Evolutionary conservation across 805 yeast species (phyloP).

Genomic region (Ogataea siamensis): DNA sequence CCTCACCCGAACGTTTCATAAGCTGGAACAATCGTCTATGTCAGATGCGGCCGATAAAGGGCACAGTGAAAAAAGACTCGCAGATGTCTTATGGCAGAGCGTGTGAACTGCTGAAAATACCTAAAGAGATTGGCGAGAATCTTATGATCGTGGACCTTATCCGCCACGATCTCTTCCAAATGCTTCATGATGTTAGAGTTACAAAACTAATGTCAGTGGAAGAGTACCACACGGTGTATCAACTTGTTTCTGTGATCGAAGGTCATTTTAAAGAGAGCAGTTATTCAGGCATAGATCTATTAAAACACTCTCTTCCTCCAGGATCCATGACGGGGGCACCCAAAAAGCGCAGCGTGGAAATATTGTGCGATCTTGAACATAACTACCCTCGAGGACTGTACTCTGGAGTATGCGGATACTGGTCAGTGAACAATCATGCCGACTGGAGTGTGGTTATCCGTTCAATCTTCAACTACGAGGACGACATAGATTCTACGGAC

Average conservation of each 20-base stretch:
- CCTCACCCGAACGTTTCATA: conserved; percentile 93
- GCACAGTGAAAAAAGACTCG: conserved; percentile 75
- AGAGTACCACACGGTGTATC: conserved; percentile 88
- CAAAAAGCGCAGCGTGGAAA: conserved; percentile 84
- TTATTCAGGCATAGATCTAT: conserved; percentile 73
- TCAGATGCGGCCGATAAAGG: conserved; percentile 93
- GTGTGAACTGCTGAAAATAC: conserved; percentile 62
- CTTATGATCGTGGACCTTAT: conserved; percentile 95
- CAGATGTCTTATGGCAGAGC: conserved; percentile 60
- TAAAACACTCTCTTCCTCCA: conserved; percentile 83
- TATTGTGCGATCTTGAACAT: conserved; percentile 60
- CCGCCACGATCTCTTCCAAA: conserved; percentile 80
- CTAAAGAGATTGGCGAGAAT: conserved; percentile 94
- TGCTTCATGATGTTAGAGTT: conserved; percentile 65
- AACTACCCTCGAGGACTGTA: conserved; percentile 74
- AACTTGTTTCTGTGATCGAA: conserved; percentile 82
- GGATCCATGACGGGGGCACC: conserved; percentile 99
- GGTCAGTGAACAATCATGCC: conserved; percentile 82
- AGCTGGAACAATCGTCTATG: conserved; percentile 65
- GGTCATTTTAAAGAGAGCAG: conserved; percentile 46
- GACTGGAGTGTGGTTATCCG: conserved; percentile 97
- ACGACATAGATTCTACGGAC: conserved; percentile 36
- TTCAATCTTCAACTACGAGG: conserved; percentile 65
- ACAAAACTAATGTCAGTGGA: conserved; percentile 86
- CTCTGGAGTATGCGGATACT: conserved; percentile 94